Evolutionary conservation across 345 rosid genomes (phyloP).

Genomic region (Ceriops zippeliana): DNA sequence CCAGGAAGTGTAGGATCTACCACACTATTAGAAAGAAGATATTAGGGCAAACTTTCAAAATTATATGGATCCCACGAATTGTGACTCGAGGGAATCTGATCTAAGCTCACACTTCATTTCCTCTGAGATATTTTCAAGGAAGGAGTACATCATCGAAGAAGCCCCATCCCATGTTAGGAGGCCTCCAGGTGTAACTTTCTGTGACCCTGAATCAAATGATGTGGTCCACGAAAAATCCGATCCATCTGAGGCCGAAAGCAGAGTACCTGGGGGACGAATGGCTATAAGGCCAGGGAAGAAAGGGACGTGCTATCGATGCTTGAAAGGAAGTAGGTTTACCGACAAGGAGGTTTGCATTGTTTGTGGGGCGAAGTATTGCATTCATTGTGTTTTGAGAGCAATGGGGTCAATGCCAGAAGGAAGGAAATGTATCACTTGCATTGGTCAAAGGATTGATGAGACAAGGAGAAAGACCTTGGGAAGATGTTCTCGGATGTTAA

Average conservation of each 20-base stretch:
- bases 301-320: constrained; percentile 77
- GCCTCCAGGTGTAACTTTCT: constrained; percentile 53
- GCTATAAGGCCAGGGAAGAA: constrained; percentile 62
- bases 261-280: constrained; percentile 24
- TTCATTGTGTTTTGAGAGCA: constrained; percentile 61
- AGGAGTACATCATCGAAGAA: constrained; percentile 26
- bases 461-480: constrained; percentile 54
- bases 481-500: constrained; percentile 57
- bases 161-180: constrained; percentile 35
- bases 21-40: constrained; percentile 14
- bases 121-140: constrained; percentile 34
- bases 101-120: constrained; percentile 28
- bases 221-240: constrained; percentile 34
- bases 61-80: constrained; percentile 27
- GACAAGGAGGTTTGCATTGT: constrained; percentile 82
- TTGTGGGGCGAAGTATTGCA: constrained; percentile 76
- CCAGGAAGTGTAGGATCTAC: constrained; percentile 10
- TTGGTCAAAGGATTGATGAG: constrained; percentile 68
- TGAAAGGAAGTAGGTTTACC: constrained; percentile 54
- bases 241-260: constrained; percentile 34
- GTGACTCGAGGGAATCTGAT: constrained; percentile 28
- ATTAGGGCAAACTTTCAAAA: constrained; percentile 18
- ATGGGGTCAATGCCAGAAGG: constrained; percentile 96
- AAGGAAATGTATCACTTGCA: constrained; percentile 73
- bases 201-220: constrained; percentile 41